Evolutionary conservation across 2,329 filamentous ascomycete genomes (phyloP).

Genomic region (Grosmannia clavigera): DNA sequence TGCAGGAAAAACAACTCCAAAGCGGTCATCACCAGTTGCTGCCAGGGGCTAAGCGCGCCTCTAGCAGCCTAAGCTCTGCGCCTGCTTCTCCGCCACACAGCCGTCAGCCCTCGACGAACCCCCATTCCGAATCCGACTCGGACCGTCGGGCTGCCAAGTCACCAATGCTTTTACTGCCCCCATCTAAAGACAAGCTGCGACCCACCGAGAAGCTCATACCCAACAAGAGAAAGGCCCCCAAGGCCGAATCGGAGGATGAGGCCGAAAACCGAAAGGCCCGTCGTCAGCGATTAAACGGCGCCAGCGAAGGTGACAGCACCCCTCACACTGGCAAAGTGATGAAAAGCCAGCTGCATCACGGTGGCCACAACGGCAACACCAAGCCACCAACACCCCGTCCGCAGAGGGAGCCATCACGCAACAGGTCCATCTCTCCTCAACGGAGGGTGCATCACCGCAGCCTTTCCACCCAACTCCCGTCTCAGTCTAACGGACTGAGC

Average conservation of each 20-base stretch:
- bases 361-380: constrained; percentile 11
- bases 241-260: constrained; percentile 46
- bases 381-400: constrained; percentile 21
- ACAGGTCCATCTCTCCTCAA: constrained; percentile 48
- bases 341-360: constrained; percentile 11
- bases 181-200: constrained; percentile 31
- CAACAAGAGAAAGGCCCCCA: constrained; percentile 41
- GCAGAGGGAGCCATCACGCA: constrained; percentile 22
- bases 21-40: background rate
- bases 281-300: constrained; percentile 36
- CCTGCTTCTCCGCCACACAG: constrained; percentile 38
- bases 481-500: constrained; percentile 40
- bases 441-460: constrained; percentile 48
- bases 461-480: constrained; percentile 48
- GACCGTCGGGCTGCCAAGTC: constrained; percentile 32
- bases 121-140: constrained; percentile 41
- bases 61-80: constrained; percentile 46
- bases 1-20: constrained; percentile 21
- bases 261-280: constrained; percentile 40
- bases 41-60: constrained; percentile 30
- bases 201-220: constrained; percentile 32
- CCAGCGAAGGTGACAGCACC: constrained; percentile 20
- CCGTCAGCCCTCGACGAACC: constrained; percentile 26
- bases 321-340: background rate
- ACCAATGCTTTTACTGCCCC: constrained; percentile 27